Conservation (phyloP, 495 filamentous ascomycete genomes). For the Tetracladium setigerum region DNA sequence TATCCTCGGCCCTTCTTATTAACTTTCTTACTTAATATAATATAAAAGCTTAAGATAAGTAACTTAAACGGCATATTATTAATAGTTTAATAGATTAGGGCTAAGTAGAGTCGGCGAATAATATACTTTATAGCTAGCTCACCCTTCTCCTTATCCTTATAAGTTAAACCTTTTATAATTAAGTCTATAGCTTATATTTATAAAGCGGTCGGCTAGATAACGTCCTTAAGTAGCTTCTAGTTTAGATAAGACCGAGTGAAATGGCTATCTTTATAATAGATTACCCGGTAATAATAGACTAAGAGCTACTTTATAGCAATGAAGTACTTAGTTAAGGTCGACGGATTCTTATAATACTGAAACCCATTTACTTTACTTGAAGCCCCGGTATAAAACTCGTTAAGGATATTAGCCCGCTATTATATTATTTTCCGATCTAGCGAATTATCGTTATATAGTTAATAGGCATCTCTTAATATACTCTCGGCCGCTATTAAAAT, state of each 20-base stretch:
- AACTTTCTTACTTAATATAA: slow-evolving; percentile 8
- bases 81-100: slow-evolving; percentile 10
- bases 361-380: neutral
- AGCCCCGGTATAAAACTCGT: slow-evolving; percentile 2
- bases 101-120: slow-evolving; percentile 8
- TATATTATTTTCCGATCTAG: slow-evolving; percentile 6
- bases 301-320: slow-evolving; percentile 2
- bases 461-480: slow-evolving; percentile 5
- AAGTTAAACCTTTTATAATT: slow-evolving; percentile 1
- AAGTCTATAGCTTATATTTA: slow-evolving; percentile 3
- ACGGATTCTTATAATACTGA: slow-evolving; percentile 2
- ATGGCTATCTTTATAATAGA: neutral
- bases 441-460: slow-evolving; percentile 5
- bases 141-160: slow-evolving; percentile 6
- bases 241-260: neutral
- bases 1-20: neutral
- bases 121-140: slow-evolving; percentile 7
- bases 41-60: slow-evolving; percentile 8
- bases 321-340: too few species aligned
- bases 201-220: slow-evolving; percentile 2
- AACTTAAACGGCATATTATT: slow-evolving; percentile 4
- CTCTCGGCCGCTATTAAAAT: slow-evolving; percentile 1
- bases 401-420: slow-evolving; percentile 2
- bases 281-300: slow-evolving; percentile 2
- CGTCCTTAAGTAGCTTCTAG: neutral